phyloP scores from a whole-genome alignment of 495 filamentous ascomycete species.

The Pseudoneurospora amorphoporcata region DNA sequence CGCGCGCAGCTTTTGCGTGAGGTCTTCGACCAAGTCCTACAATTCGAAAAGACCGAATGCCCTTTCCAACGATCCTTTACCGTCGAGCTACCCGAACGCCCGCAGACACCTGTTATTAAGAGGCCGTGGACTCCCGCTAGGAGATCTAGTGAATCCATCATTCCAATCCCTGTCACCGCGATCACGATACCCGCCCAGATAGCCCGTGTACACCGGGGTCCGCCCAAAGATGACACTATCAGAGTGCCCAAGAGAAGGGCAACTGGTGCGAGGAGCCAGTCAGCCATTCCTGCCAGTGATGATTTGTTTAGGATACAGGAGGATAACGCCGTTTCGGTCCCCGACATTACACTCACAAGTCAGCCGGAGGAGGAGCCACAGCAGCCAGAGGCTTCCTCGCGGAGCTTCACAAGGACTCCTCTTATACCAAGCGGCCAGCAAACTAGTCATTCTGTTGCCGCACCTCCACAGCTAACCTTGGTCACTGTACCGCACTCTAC shows the following conservation, averaged over 20 bases:
- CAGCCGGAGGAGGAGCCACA: not conserved
- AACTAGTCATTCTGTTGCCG: constrained; percentile 25
- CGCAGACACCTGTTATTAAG: constrained; percentile 53
- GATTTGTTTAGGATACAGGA: not conserved
- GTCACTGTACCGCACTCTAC: constrained; percentile 23
- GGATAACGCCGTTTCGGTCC: not conserved
- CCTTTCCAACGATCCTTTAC: constrained; percentile 71
- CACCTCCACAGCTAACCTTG: constrained; percentile 25
- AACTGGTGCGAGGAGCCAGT: not conserved
- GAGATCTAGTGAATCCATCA: constrained; percentile 24
- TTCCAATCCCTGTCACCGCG: constrained; percentile 11
- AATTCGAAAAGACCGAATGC: constrained; percentile 79
- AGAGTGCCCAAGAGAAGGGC: not conserved
- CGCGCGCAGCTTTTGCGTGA: constrained; percentile 55
- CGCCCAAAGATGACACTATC: constrained; percentile 1
- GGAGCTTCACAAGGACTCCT: not conserved
- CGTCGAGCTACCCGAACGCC: constrained; percentile 62
- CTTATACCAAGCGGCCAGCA: constrained; percentile 14
- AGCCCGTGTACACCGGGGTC: constrained; percentile 8
- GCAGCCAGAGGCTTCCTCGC: not conserved
- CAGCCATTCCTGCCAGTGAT: not conserved
- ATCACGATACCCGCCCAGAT: constrained; percentile 12
- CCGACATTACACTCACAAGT: not conserved
- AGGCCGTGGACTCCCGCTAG: constrained; percentile 58
- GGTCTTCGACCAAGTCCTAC: constrained; percentile 58